Evolutionary conservation across 2,329 filamentous ascomycete genomes (phyloP).

Genomic region (Stagonosporopsis vannaccii): DNA sequence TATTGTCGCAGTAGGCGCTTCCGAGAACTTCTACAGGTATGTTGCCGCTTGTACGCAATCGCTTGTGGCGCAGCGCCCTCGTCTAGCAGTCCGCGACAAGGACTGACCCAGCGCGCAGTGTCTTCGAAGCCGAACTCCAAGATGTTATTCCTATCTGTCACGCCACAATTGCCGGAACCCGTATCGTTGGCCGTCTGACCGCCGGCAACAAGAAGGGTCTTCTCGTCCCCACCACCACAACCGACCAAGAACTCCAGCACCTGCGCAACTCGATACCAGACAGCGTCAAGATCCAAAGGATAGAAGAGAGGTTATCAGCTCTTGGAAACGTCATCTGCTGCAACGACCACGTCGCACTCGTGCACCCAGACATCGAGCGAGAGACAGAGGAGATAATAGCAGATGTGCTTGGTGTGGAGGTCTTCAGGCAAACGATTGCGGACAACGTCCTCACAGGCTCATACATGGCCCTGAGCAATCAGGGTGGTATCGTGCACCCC

Average conservation of each 20-base stretch:
- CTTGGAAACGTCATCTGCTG: constrained; percentile 96
- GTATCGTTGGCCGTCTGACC: constrained; percentile 94
- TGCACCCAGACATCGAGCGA: constrained; percentile 95
- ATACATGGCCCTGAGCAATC: constrained; percentile 96
- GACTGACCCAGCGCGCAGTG: constrained; percentile 58
- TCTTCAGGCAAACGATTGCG: constrained; percentile 92
- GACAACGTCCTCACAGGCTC: constrained; percentile 96
- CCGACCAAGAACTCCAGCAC: constrained; percentile 97
- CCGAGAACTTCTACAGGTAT: constrained; percentile 97
- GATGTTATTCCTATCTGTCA: constrained; percentile 97
- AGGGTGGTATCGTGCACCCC: constrained; percentile 94
- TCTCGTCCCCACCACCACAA: constrained; percentile 92
- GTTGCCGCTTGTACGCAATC: constrained; percentile 17
- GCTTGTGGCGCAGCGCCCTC: constrained; percentile 1
- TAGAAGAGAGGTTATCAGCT: constrained; percentile 95
- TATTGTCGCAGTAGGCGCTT: constrained; percentile 90
- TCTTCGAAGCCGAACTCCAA: constrained; percentile 97
- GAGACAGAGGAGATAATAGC: constrained; percentile 99
- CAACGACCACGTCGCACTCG: constrained; percentile 95
- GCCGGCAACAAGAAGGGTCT: constrained; percentile 97
- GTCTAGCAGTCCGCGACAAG: background rate
- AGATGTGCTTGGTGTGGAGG: constrained; percentile 88
- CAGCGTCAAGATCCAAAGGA: constrained; percentile 89
- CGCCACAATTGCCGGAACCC: constrained; percentile 93
- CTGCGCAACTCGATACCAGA: constrained; percentile 94